Evolutionary conservation across 176 grass and related monocot genomes (phyloP).

Genomic region (Oryza rufipogon): DNA sequence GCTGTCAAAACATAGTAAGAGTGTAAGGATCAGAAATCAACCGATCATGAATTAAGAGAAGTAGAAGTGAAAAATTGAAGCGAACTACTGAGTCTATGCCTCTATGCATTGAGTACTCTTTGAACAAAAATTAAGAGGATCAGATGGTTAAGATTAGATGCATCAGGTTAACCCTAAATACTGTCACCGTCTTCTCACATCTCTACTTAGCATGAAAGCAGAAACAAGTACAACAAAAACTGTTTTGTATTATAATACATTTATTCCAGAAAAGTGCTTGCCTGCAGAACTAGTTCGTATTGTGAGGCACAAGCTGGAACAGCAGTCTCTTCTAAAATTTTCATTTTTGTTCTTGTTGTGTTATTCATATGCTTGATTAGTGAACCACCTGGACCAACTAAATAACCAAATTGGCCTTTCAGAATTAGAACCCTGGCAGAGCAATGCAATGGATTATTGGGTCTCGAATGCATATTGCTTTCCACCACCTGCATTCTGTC

Average conservation of each 20-base stretch:
- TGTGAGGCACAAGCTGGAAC: slow-evolving; percentile 52
- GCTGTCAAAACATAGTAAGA: not conserved
- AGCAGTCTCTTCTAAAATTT: slow-evolving; percentile 42
- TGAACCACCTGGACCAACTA: slow-evolving; percentile 41
- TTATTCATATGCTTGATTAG: slow-evolving; percentile 44
- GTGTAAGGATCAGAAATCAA: slow-evolving; percentile 10
- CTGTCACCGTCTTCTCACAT: slow-evolving; percentile 1
- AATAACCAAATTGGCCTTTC: slow-evolving; percentile 25
- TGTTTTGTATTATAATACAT: slow-evolving; percentile 8
- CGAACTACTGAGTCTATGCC: too few relatives aligned
- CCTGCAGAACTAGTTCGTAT: slow-evolving; percentile 51
- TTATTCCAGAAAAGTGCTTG: slow-evolving; percentile 29
- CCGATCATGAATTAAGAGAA: slow-evolving; percentile 6
- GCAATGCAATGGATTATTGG: slow-evolving; percentile 24
- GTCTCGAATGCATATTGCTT: not conserved
- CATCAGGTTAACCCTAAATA: slow-evolving; percentile 19
- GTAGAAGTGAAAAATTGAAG: not conserved
- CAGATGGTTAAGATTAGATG: not conserved
- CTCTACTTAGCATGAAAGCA: not conserved
- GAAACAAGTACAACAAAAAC: slow-evolving; percentile 19
- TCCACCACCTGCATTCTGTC: slow-evolving; percentile 51
- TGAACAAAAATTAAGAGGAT: slow-evolving; percentile 1
- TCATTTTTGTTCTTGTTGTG: slow-evolving; percentile 38
- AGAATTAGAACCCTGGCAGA: slow-evolving; percentile 36
- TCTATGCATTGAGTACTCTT: slow-evolving; percentile 4